phyloP scores from a whole-genome alignment of 495 filamentous ascomycete species.

The Neurospora tetraspora region DNA sequence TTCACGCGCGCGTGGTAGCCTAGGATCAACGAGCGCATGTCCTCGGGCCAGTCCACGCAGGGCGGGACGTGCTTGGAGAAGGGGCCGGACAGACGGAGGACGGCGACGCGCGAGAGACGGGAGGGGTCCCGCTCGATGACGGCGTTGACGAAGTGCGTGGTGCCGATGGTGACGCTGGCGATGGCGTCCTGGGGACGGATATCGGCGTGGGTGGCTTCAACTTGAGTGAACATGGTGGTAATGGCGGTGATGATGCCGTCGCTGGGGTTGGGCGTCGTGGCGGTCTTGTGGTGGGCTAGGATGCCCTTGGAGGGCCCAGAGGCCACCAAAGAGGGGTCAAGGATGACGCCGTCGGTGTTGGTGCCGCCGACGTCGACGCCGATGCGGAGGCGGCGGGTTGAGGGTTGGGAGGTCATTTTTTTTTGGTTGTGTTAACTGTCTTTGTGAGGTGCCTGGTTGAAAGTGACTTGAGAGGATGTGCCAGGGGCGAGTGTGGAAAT shows the following conservation, averaged over 20 bases:
- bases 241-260: constrained; percentile 44
- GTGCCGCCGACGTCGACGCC: constrained; percentile 45
- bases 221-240: constrained; percentile 27
- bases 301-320: constrained; percentile 30
- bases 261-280: constrained; percentile 48
- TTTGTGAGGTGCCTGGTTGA: no score
- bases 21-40: constrained; percentile 36
- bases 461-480: no score
- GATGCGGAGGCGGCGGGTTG: constrained; percentile 21
- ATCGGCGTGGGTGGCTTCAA: no score
- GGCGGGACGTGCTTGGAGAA: constrained; percentile 48
- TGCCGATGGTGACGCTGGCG: constrained; percentile 50
- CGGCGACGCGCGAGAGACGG: constrained; percentile 43
- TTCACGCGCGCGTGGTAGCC: constrained; percentile 35
- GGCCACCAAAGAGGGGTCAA: constrained; percentile 28
- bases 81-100: constrained; percentile 43
- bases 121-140: constrained; percentile 46
- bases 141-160: constrained; percentile 56
- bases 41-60: constrained; percentile 37
- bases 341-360: constrained; percentile 51
- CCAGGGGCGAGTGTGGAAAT: neutral
- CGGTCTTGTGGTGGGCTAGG: constrained; percentile 44
- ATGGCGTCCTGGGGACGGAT: no score
- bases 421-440: no score
- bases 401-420: neutral